Evolutionary conservation across 148 eudicot species (phyloP).

Genomic region (Linanthus parryae): DNA sequence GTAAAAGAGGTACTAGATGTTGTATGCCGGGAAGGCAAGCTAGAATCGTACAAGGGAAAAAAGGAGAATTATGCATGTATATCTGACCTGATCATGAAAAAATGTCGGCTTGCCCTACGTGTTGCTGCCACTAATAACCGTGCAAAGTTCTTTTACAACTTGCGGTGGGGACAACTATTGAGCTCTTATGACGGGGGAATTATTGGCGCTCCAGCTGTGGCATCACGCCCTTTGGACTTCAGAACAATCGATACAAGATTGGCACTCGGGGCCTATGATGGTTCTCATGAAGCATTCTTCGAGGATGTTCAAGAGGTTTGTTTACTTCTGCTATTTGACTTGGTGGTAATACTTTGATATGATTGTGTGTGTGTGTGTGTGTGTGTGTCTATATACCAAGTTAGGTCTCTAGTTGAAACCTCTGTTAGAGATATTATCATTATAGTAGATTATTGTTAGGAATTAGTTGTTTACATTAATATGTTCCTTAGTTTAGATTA

Average conservation of each 20-base stretch:
- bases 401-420: no score
- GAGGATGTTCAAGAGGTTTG: constrained; percentile 73
- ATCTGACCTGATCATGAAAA: constrained; percentile 48
- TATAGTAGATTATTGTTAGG: no score
- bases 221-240: constrained; percentile 57
- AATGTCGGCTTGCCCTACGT: constrained; percentile 49
- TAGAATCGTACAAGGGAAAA: constrained; percentile 32
- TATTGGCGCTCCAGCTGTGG: constrained; percentile 57
- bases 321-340: background rate
- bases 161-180: constrained; percentile 42
- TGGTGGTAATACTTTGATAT: no score
- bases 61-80: constrained; percentile 20
- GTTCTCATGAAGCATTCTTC: constrained; percentile 61
- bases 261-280: constrained; percentile 60
- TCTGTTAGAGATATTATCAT: no score
- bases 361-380: no score
- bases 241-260: constrained; percentile 65
- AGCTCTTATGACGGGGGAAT: constrained; percentile 53
- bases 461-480: no score
- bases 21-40: constrained; percentile 20
- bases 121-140: constrained; percentile 38
- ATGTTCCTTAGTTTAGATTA: no score
- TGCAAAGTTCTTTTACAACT: constrained; percentile 45
- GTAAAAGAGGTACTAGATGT: constrained; percentile 55
- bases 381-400: no score